Evolutionary conservation across 2,329 filamentous ascomycete genomes (phyloP).

Genomic region (Cordyceps tenuipes): DNA sequence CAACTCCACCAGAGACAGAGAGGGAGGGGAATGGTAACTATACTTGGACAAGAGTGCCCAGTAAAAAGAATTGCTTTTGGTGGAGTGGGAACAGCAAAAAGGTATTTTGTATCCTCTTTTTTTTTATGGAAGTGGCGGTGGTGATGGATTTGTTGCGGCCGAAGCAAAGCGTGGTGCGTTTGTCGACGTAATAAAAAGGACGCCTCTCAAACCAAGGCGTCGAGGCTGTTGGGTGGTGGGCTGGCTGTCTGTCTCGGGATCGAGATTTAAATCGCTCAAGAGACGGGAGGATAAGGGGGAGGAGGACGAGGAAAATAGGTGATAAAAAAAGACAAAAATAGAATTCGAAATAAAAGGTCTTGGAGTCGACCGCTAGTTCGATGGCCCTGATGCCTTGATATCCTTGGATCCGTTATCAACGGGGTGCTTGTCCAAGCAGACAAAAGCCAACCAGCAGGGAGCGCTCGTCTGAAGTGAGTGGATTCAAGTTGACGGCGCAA

Average conservation of each 20-base stretch:
- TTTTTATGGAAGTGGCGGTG: not conserved
- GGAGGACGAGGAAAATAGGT: not conserved
- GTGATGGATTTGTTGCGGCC: not conserved
- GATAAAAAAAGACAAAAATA: not conserved
- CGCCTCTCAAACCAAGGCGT: not conserved
- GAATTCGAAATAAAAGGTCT: not conserved
- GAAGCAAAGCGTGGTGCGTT: not conserved
- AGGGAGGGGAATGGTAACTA: no score
- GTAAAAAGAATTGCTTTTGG: no score
- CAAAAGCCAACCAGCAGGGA: not conserved
- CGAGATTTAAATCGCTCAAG: conserved; percentile 2
- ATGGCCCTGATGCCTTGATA: no score
- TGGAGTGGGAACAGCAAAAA: no score
- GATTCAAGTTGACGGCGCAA: not conserved
- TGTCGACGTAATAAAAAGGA: not conserved
- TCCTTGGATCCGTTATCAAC: not conserved
- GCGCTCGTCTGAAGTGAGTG: not conserved
- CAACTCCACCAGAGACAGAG: no score
- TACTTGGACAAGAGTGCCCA: no score
- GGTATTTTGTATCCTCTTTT: not conserved
- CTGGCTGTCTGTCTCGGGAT: not conserved
- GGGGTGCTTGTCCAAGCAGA: not conserved
- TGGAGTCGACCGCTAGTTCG: not conserved
- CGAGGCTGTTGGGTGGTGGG: not conserved
- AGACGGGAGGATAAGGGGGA: not conserved